phyloP scores from a whole-genome alignment of 2,329 filamentous ascomycete species.

The Pezicula radicicola region DNA sequence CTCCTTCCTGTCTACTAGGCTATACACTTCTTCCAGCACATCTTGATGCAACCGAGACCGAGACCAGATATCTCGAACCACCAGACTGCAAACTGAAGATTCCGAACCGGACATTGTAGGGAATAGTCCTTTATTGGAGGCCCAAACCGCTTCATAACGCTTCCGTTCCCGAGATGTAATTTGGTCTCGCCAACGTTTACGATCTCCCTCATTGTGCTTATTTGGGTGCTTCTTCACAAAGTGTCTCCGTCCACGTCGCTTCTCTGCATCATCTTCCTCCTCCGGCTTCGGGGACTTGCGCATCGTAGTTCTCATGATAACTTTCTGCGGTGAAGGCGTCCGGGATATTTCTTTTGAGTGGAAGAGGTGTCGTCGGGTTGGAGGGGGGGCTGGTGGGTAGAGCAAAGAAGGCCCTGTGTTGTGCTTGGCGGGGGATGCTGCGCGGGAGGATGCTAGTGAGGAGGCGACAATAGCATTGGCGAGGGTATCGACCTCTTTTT shows the following conservation, averaged over 20 bases:
- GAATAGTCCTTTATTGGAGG: conserved; percentile 68
- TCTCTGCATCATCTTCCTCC: conserved; percentile 47
- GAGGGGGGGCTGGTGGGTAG: conserved; percentile 25
- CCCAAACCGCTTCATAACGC: conserved; percentile 82
- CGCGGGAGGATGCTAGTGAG: conserved; percentile 64
- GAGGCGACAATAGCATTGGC: conserved; percentile 74
- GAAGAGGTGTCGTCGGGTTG: conserved; percentile 26
- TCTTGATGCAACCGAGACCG: conserved; percentile 65
- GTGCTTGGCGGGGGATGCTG: conserved; percentile 31
- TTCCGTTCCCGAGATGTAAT: conserved; percentile 72
- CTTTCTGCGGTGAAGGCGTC: conserved; percentile 32
- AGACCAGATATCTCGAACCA: conserved; percentile 73
- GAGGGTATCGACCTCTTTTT: conserved; percentile 55
- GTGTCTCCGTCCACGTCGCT: conserved; percentile 49
- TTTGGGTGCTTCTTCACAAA: conserved; percentile 64
- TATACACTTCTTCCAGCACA: conserved; percentile 74
- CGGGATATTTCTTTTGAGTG: conserved; percentile 31
- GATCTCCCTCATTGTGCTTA: conserved; percentile 72
- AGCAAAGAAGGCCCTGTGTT: conserved; percentile 4
- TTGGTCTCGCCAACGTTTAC: conserved; percentile 73
- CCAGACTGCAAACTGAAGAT: conserved; percentile 61
- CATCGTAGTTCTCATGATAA: conserved; percentile 62
- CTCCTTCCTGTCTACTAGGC: conserved; percentile 60
- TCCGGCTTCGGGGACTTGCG: conserved; percentile 56
- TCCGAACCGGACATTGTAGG: conserved; percentile 18